Base-by-base conservation (phyloP, 768 basidiomycete species). In the Podaxis sp. region DNA sequence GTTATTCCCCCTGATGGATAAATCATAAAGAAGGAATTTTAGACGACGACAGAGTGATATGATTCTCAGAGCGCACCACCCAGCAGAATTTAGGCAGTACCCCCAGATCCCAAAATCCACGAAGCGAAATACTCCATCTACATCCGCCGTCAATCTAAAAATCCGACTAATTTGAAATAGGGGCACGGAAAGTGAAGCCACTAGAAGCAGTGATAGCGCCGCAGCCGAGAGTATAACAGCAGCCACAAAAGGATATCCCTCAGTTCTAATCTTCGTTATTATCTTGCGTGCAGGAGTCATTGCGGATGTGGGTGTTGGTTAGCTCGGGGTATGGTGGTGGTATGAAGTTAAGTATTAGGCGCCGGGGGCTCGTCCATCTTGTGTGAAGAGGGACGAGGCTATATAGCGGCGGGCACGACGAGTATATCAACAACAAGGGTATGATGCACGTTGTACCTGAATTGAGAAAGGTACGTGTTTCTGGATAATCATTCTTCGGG, bases 41-140 rank as follows among this genome's bases (percentile, higher is more conserved):
- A 33, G 8, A 33, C 33, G 33, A 33, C 33, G 33, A 33, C 33
- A 33, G 33, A 33, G 10, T 33, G 33, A 17, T n/a, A 28, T 17
- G 51, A 15, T 28, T n/a, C n/a, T n/a, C 54, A 41, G 17, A 20
- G 2, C 59, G 26, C 40, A 60, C 58, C 58, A 22, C 24, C 33
- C 33, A 17, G 37, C 11, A 7, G 58, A 20, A 17, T 44, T 44
- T 15, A 53, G 26, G 24, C 59, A 60, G 46, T 60, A 60, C n/a
- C 59, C 59, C 59, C 59, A 60, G 51, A 60, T 60, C 15, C 59
- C 59, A 15, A 60, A 60, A 22, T 54, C 51, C 26, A 60, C 52
- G 44, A 33, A 46, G 8, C 51, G 51, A 41, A 11, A 26, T 6
- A 41, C 38, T n/a, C 59, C 59, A 5, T 44, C 59, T 17, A 53